Evolutionary conservation across 352 stramenopile genomes (phyloP).

Genomic region (Achlya hypogyna): DNA sequence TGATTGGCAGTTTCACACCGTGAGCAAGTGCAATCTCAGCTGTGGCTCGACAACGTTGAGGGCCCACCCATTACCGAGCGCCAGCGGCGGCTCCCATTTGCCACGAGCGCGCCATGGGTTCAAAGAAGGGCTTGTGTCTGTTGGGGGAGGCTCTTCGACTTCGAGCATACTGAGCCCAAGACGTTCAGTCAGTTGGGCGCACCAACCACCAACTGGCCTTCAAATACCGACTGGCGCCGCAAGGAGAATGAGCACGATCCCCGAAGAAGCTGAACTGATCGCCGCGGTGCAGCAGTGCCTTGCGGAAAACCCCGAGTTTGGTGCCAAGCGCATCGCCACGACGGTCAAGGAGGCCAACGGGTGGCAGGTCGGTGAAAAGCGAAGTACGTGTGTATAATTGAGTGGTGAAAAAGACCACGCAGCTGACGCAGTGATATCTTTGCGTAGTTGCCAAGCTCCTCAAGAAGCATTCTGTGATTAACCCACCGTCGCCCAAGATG

Average conservation of each 20-base stretch:
- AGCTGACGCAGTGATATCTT: conserved; percentile 22
- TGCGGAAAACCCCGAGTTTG: conserved; percentile 52
- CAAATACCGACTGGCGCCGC: background rate
- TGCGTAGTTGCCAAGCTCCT: conserved; percentile 57
- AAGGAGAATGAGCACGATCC: background rate
- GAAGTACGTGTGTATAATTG: conserved; percentile 31
- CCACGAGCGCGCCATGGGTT: background rate
- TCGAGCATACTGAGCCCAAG: too few species aligned
- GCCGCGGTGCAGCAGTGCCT: conserved; percentile 44
- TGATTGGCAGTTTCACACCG: background rate
- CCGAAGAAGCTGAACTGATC: conserved; percentile 33
- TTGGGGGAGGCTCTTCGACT: too few species aligned
- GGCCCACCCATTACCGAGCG: background rate
- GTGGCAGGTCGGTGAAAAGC: conserved; percentile 63
- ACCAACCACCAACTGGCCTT: background rate
- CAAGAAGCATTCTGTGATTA: conserved; percentile 38
- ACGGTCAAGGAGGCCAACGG: conserved; percentile 55
- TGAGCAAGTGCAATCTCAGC: too few species aligned
- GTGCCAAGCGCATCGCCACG: conserved; percentile 52
- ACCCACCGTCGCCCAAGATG: background rate
- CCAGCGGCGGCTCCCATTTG: background rate
- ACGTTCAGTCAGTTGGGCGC: background rate
- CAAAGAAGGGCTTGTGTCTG: too few species aligned
- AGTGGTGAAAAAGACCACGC: conserved; percentile 14
- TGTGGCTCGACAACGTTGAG: background rate